phyloP scores from a whole-genome alignment of 257 asterid genomes.

The Nicotiana noctiflora region DNA sequence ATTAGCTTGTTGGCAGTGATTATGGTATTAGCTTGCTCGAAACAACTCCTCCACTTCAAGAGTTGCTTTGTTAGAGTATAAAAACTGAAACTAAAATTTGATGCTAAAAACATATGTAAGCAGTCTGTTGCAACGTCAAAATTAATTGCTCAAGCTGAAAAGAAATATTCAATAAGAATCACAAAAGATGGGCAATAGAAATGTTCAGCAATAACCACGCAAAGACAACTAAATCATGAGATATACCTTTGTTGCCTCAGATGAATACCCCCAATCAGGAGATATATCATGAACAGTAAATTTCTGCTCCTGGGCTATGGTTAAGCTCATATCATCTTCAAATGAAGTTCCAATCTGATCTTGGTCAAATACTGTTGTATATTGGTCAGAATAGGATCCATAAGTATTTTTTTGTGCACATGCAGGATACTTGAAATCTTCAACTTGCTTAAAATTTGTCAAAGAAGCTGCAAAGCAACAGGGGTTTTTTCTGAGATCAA shows the following conservation, averaged over 20 bases:
- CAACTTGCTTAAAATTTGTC: slow-evolving; percentile 34
- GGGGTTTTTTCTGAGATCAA: slow-evolving; percentile 1
- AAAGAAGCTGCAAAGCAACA: slow-evolving; percentile 36
- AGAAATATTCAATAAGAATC: neutral
- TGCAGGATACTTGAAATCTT: slow-evolving; percentile 27
- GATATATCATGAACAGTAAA: slow-evolving; percentile 74
- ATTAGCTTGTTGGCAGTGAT: neutral
- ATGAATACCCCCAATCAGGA: slow-evolving; percentile 88
- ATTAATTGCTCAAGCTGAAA: neutral
- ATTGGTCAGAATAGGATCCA: slow-evolving; percentile 33
- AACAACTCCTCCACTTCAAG: neutral
- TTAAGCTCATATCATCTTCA: slow-evolving; percentile 42
- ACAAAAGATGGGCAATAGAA: neutral
- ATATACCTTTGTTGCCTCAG: slow-evolving; percentile 74
- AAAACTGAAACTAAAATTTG: neutral
- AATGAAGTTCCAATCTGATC: slow-evolving; percentile 39
- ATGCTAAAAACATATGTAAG: neutral
- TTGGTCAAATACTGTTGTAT: slow-evolving; percentile 45
- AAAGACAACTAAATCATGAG: neutral
- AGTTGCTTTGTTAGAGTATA: neutral
- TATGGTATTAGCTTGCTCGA: neutral
- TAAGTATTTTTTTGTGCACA: slow-evolving; percentile 33
- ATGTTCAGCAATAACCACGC: neutral
- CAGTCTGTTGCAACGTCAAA: neutral
- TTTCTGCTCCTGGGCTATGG: slow-evolving; percentile 60